Conservation (phyloP, 257 asterid species). For the Leonotis leonurus region DNA sequence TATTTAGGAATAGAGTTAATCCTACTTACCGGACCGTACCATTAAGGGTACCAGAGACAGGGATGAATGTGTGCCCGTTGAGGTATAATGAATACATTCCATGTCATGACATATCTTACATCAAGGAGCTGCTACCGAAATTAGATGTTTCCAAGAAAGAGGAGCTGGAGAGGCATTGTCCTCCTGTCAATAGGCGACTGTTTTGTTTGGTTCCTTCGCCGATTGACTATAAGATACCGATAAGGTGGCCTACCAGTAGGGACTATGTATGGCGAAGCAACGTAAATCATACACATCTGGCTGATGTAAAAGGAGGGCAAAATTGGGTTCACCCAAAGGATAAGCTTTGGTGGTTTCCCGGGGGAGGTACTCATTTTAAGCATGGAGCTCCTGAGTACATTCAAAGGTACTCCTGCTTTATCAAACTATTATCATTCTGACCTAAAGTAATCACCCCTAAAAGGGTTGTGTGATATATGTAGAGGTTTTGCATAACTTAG, state of each 20-base stretch:
- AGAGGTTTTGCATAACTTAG: no score
- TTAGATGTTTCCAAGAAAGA: slow-evolving; percentile 69
- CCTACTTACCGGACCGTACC: slow-evolving; percentile 54
- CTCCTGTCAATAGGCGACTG: slow-evolving; percentile 55
- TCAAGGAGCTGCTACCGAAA: slow-evolving; percentile 54
- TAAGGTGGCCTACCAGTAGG: slow-evolving; percentile 84
- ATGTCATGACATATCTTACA: slow-evolving; percentile 69
- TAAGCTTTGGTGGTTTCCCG: slow-evolving; percentile 92
- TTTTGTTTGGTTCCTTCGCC: slow-evolving; percentile 94
- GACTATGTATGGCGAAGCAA: slow-evolving; percentile 94
- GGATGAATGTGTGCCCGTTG: slow-evolving; percentile 73
- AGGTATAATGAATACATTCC: slow-evolving; percentile 61
- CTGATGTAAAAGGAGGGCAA: slow-evolving; percentile 93
- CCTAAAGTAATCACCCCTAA: no score
- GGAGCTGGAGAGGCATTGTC: slow-evolving; percentile 91
- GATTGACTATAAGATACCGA: slow-evolving; percentile 72
- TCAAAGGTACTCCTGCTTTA: slow-evolving; percentile 45
- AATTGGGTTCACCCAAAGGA: slow-evolving; percentile 86
- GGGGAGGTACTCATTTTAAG: slow-evolving; percentile 98
- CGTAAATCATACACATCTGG: slow-evolving; percentile 81
- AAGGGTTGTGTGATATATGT: no score
- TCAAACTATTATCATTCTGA: no score
- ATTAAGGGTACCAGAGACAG: slow-evolving; percentile 52
- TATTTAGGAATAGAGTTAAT: slow-evolving; percentile 54
- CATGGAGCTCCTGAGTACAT: slow-evolving; percentile 92